Conservation (phyloP, 2,329 filamentous ascomycete species). For the Metarhizium robertsii region DNA sequence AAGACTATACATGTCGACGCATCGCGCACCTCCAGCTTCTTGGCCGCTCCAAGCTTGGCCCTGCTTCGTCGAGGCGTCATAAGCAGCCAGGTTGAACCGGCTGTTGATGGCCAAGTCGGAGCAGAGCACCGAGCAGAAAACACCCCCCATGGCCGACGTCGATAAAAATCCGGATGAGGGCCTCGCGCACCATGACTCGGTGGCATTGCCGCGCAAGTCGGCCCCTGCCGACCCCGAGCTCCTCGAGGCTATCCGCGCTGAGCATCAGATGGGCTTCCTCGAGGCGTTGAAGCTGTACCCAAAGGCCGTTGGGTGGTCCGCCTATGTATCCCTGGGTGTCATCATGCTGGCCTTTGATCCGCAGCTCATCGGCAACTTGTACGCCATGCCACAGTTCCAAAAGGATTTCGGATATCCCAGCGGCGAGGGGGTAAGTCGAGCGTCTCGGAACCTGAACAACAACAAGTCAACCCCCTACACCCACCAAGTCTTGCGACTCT, state of each 20-base stretch:
- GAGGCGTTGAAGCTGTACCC: slow-evolving; percentile 34
- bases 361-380: slow-evolving; percentile 54
- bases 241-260: slow-evolving; percentile 27
- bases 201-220: neutral
- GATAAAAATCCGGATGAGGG: neutral
- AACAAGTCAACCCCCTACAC: no score
- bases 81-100: neutral
- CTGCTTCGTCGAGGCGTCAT: no score
- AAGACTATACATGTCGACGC: no score
- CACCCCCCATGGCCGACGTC: neutral
- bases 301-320: slow-evolving; percentile 42
- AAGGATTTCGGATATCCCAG: slow-evolving; percentile 44
- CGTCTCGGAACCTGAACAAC: no score
- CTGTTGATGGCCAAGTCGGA: neutral
- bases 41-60: no score
- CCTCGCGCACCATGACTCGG: neutral
- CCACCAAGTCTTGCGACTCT: no score
- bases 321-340: slow-evolving; percentile 49
- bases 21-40: no score
- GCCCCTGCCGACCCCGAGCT: slow-evolving; percentile 13
- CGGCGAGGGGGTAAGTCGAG: slow-evolving; percentile 18
- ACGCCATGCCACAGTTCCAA: slow-evolving; percentile 49
- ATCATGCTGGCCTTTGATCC: slow-evolving; percentile 57
- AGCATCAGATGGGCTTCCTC: slow-evolving; percentile 29
- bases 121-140: neutral